phyloP scores from a whole-genome alignment of 164 flowering plant species.

The Nymphaea thermarum region DNA sequence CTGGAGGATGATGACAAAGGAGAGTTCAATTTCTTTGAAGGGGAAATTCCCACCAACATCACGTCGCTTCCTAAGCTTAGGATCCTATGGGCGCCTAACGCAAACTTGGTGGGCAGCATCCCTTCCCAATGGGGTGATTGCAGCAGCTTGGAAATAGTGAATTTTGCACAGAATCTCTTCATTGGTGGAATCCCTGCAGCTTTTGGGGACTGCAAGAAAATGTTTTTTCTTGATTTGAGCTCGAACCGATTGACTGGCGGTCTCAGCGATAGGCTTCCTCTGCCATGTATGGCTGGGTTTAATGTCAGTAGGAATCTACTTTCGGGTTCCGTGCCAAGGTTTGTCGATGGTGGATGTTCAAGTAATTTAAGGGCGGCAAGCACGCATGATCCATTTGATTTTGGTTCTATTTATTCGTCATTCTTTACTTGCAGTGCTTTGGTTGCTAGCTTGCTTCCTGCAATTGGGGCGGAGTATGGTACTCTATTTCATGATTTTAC shows the following conservation, averaged over 20 bases:
- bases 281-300: slow-evolving; percentile 62
- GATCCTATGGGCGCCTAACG: slow-evolving; percentile 75
- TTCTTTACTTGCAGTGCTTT: slow-evolving; percentile 26
- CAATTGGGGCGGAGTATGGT: slow-evolving; percentile 17
- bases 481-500: slow-evolving; percentile 55
- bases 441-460: slow-evolving; percentile 15
- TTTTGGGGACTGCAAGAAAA: slow-evolving; percentile 40
- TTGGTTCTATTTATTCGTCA: slow-evolving; percentile 29
- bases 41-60: slow-evolving; percentile 50
- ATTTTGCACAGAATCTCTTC: slow-evolving; percentile 52
- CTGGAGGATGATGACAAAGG: slow-evolving; percentile 24
- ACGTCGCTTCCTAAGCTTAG: slow-evolving; percentile 50
- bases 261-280: slow-evolving; percentile 35
- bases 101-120: slow-evolving; percentile 43
- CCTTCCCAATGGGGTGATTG: slow-evolving; percentile 66
- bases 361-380: slow-evolving; percentile 9
- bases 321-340: slow-evolving; percentile 54
- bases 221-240: slow-evolving; percentile 53
- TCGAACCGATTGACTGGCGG: slow-evolving; percentile 45
- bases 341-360: slow-evolving; percentile 25
- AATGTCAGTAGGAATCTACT: slow-evolving; percentile 57
- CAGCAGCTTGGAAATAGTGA: slow-evolving; percentile 60
- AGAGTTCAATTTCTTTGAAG: slow-evolving; percentile 62
- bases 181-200: slow-evolving; percentile 35
- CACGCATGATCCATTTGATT: slow-evolving; percentile 2